Evolutionary conservation across 331 rosid genomes (phyloP).

Genomic region (Phaseolus coccineus): DNA sequence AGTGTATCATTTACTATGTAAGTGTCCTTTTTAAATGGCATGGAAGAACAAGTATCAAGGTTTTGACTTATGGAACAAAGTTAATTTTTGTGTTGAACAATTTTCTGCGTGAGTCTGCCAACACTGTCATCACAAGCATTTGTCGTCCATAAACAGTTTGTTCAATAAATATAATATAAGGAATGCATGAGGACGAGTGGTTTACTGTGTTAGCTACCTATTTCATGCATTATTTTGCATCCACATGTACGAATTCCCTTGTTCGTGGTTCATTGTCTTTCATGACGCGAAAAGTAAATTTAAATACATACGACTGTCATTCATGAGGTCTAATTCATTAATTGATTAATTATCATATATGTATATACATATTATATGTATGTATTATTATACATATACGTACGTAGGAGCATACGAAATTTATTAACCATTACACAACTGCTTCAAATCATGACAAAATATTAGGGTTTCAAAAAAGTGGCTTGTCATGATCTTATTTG

Average conservation of each 20-base stretch:
- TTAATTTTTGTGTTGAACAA: conserved; percentile 42
- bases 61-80: conserved; percentile 57
- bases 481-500: not conserved
- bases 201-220: conserved; percentile 9
- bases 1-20: conserved; percentile 55
- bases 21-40: conserved; percentile 37
- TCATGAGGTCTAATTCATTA: not conserved
- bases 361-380: too few species aligned
- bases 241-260: conserved; percentile 19
- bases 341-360: not conserved
- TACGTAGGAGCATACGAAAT: not conserved
- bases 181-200: conserved; percentile 22
- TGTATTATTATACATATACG: too few species aligned
- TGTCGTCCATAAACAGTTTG: conserved; percentile 17
- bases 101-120: conserved; percentile 51
- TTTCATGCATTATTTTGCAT: conserved; percentile 28
- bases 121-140: conserved; percentile 37
- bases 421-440: conserved; percentile 10
- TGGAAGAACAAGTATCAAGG: conserved; percentile 55
- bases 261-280: conserved; percentile 10
- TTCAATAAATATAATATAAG: not conserved
- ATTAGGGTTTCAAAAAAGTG: conserved; percentile 19
- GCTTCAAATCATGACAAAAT: not conserved
- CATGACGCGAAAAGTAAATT: conserved; percentile 6
- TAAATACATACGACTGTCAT: not conserved